These are phyloP conservation scores for Aspergillus homomorphus DNA, from an alignment of 495 filamentous ascomycete species.

Conservation along the genomic window DNA sequence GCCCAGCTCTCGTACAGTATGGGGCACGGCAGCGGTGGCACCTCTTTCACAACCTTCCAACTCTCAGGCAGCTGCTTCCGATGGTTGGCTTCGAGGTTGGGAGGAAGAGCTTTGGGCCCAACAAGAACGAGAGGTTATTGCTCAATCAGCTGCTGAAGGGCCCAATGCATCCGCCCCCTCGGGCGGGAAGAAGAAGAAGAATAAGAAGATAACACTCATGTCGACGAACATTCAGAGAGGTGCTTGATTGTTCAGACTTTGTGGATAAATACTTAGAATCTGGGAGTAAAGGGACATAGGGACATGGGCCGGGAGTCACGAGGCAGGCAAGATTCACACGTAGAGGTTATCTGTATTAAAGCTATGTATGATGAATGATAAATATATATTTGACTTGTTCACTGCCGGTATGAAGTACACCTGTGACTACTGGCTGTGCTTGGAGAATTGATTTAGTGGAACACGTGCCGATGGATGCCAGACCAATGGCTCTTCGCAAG, in stretches of 20 bases:
- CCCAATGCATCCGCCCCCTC: slow-evolving; percentile 21
- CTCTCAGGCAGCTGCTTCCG: slow-evolving; percentile 43
- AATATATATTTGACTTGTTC: neutral
- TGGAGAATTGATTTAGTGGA: no score
- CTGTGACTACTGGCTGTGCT: no score
- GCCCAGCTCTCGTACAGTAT: slow-evolving; percentile 71
- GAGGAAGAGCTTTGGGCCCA: slow-evolving; percentile 62
- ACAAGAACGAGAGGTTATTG: slow-evolving; percentile 39
- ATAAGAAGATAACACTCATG: slow-evolving; percentile 93
- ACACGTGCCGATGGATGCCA: no score
- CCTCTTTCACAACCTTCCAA: slow-evolving; percentile 47
- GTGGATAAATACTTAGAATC: neutral
- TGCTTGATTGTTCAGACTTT: slow-evolving; percentile 32
- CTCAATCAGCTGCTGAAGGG: slow-evolving; percentile 31
- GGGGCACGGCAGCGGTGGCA: slow-evolving; percentile 71
- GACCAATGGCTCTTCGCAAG: neutral
- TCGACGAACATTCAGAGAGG: slow-evolving; percentile 73
- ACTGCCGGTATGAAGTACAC: no score
- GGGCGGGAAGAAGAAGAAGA: slow-evolving; percentile 76
- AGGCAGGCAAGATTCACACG: neutral
- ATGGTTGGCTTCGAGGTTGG: slow-evolving; percentile 83
- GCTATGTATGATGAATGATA: neutral
- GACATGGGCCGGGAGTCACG: neutral
- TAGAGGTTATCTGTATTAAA: neutral
- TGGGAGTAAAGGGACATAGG: neutral